Evolutionary conservation across 2,329 filamentous ascomycete species (phyloP), one percentile per base, ranked within the genome.

Genomic region (Cryphonectria naterciae): DNA sequence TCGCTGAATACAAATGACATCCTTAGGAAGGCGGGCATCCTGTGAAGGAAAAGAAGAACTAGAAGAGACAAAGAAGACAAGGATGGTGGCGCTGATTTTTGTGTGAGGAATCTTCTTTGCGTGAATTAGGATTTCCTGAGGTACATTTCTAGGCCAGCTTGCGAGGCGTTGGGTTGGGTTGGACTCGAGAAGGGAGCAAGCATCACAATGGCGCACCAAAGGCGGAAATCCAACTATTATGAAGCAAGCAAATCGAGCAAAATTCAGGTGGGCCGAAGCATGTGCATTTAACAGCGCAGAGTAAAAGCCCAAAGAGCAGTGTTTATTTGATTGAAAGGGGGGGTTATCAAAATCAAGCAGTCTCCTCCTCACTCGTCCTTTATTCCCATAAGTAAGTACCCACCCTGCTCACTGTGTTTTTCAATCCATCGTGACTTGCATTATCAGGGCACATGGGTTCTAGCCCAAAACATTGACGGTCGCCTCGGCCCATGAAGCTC

Each of bases 1-100:
- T 87, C 87, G 1, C 82, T 87, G 76, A 88, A 87, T 10, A 83
- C 92, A 1, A 87, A 90, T 35, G 90, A 93, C 74, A 91, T 93
- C 32, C 80, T 95, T 70, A 85, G 81, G 68, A 83, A 82, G 74
- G 80, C 87, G 58, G 85, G 85, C 1, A 78, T 87, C 32, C 76
- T 28, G 37, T 56, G 17, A 54, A 7, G 11, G 37, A 37, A 37
- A 37, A 37, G 37, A 37, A 22, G 3, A 4, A 32, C 3, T 4
- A 32, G 32, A 32, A 3, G 22, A n/a, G 10, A 39, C 7, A 3
- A 39, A 39, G 2, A 39, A 39, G 37, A 39, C 32, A 19, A 10
- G 8, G 46, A n/a, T 1, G 46, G 19, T 28, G 54, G 54, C 28
- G 6, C 28, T 19, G 28, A 17, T 32, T 32, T 25, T n/a, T n/a